Evolutionary conservation across 768 basidiomycete species (phyloP).

Genomic region (Leucocoprinus leucothites): DNA sequence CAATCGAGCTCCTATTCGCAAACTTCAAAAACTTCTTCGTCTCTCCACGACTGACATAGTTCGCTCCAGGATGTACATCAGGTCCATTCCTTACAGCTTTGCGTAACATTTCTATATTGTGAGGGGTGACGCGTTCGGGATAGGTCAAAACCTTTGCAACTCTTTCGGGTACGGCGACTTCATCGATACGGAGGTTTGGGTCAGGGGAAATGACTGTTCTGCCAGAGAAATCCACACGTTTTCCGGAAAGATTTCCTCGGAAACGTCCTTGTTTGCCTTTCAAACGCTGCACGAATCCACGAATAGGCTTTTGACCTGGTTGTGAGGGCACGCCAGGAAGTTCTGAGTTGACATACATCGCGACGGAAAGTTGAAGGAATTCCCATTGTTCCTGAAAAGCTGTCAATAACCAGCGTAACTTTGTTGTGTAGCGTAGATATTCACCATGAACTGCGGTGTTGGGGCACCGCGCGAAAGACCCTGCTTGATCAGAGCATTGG

Average conservation of each 20-base stretch:
- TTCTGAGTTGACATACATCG: slow-evolving; percentile 98
- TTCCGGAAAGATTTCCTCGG: slow-evolving; percentile 96
- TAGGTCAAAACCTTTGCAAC: slow-evolving; percentile 95
- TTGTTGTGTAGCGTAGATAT: slow-evolving; percentile 7
- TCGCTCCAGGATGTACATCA: slow-evolving; percentile 92
- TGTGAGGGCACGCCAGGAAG: slow-evolving; percentile 88
- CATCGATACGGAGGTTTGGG: slow-evolving; percentile 97
- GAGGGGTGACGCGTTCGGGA: slow-evolving; percentile 89
- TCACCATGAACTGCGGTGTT: slow-evolving; percentile 85
- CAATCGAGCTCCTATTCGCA: slow-evolving; percentile 76
- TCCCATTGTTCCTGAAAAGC: slow-evolving; percentile 91
- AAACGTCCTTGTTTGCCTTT: slow-evolving; percentile 99
- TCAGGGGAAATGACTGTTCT: slow-evolving; percentile 99
- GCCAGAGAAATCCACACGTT: slow-evolving; percentile 97
- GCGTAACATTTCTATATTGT: slow-evolving; percentile 80
- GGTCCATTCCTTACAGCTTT: slow-evolving; percentile 84
- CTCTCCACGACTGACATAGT: slow-evolving; percentile 82
- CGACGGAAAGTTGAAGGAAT: slow-evolving; percentile 89
- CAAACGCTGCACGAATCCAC: slow-evolving; percentile 95
- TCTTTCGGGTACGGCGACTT: slow-evolving; percentile 95
- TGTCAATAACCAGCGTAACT: not conserved
- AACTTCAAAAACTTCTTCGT: slow-evolving; percentile 91
- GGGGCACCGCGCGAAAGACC: slow-evolving; percentile 86
- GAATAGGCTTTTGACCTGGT: slow-evolving; percentile 89
- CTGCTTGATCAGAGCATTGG: slow-evolving; percentile 89